Base-by-base conservation (phyloP, 202 grass and related monocot genomes). In the Eragrostis tef region DNA sequence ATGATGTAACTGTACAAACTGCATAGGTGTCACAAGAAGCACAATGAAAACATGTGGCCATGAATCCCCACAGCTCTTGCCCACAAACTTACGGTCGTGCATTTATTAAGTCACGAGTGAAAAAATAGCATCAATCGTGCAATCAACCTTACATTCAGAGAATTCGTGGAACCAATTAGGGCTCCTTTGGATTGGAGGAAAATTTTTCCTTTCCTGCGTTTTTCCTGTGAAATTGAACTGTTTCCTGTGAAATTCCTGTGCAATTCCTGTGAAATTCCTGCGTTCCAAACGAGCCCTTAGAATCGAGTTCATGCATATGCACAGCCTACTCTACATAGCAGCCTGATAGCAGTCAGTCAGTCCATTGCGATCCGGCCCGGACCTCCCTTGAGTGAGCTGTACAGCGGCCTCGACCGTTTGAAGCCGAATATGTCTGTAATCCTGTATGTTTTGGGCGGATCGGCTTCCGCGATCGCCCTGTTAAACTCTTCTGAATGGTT, bases 391-490 rank as follows among this genome's bases (percentile, higher is more conserved):
- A 93, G 78, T 22, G 90, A 98, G 34, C 74, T 65, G 81, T 87
- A 88, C 74, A 98, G 78, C n/a, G 92, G 92, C 65, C 92, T 89
- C 19, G 94, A 94, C 52, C 92, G 89, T 81, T 86, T 93, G 92
- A 94, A 98, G 21, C 88, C 79, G 73, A 91, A 93, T 67, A 98
- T 83, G 54, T 93, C 90, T 10, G 86, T 84, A 24, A 98, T 87
- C 48, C 53, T 50, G 74, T 60, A 89, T 24, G 78, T 83, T 83
- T 88, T 80, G 29, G 84, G 76, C 5, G 39, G 64, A 57, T 88
- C 81, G 0, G 59, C n/a, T 83, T 94, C 75, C 15, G 84, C 48
- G 4, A 74, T 76, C 8, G 64, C 67, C 67, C 80, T 84, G 77
- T 91, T 74, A 79, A 86, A 93, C 50, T 93, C 94, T 14, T 56